Percentiles rank a stretch among this genome's conserved stretches.
Evolutionary conservation across 441 rosid genomes (phyloP).

Genomic region (Sinapis alba): DNA sequence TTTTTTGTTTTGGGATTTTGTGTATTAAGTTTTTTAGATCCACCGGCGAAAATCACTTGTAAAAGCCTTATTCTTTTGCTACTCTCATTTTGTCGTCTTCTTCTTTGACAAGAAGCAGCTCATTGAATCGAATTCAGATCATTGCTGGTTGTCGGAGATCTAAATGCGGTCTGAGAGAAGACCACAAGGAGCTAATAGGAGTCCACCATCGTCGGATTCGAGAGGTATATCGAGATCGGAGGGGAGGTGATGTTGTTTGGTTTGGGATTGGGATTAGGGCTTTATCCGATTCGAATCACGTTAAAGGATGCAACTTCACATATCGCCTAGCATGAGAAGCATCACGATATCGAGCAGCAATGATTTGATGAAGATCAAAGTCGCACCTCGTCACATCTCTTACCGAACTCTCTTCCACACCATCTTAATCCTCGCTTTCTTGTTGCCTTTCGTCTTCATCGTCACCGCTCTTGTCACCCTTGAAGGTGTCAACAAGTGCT

Average conservation of each 20-base stretch:
- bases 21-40: slow-evolving; percentile 38
- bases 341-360: slow-evolving; percentile 85
- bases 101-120: slow-evolving; percentile 28
- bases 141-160: slow-evolving; percentile 34
- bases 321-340: slow-evolving; percentile 99
- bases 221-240: slow-evolving; percentile 31
- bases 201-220: slow-evolving; percentile 15
- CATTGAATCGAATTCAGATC: slow-evolving; percentile 21
- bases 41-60: slow-evolving; percentile 44
- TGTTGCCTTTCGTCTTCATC: slow-evolving; percentile 96
- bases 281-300: background rate
- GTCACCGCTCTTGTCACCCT: slow-evolving; percentile 95
- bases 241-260: background rate
- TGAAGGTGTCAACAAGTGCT: slow-evolving; percentile 99
- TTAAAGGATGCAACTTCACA: slow-evolving; percentile 94
- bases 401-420: slow-evolving; percentile 93
- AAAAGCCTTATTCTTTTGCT: slow-evolving; percentile 1
- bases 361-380: slow-evolving; percentile 99
- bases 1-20: slow-evolving; percentile 9
- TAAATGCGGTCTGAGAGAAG: slow-evolving; percentile 64
- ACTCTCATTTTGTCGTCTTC: slow-evolving; percentile 24
- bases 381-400: slow-evolving; percentile 97
- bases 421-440: slow-evolving; percentile 88
- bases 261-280: background rate
- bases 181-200: slow-evolving; percentile 37